Evolutionary conservation across 2,329 filamentous ascomycete species (phyloP).

Genomic region (Colletotrichum filicis): DNA sequence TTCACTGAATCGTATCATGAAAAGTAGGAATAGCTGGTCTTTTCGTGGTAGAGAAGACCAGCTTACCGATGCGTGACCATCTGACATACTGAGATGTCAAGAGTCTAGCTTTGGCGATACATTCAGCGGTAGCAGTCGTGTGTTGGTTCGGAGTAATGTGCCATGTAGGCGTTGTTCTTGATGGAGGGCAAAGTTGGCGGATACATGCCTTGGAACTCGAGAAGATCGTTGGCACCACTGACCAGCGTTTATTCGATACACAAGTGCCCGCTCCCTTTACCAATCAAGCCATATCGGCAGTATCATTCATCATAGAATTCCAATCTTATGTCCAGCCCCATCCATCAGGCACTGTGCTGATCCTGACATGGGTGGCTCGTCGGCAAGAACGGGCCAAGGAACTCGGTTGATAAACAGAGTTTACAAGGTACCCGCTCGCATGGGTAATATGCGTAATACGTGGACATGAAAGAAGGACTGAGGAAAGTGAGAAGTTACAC

Average conservation of each 20-base stretch:
- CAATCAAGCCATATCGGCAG: not conserved
- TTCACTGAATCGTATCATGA: not conserved
- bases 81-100: not conserved
- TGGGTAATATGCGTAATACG: not conserved
- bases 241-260: not conserved
- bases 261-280: not conserved
- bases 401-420: not conserved
- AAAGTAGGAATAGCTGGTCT: not conserved
- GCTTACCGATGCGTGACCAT: not conserved
- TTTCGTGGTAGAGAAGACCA: not conserved
- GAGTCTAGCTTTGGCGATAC: not conserved
- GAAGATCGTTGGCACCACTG: not conserved
- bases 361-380: not conserved
- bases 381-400: not conserved
- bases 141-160: too few relatives aligned
- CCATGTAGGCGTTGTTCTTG: not conserved
- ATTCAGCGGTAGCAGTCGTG: not conserved
- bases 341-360: not conserved
- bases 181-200: not conserved
- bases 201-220: not conserved
- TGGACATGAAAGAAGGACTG: not conserved
- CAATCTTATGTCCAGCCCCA: not conserved
- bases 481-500: not conserved
- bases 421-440: not conserved
- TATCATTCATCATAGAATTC: not conserved